phyloP scores from a whole-genome alignment of 495 filamentous ascomycete genomes.

The Pseudomonodictys pantanalensis region DNA sequence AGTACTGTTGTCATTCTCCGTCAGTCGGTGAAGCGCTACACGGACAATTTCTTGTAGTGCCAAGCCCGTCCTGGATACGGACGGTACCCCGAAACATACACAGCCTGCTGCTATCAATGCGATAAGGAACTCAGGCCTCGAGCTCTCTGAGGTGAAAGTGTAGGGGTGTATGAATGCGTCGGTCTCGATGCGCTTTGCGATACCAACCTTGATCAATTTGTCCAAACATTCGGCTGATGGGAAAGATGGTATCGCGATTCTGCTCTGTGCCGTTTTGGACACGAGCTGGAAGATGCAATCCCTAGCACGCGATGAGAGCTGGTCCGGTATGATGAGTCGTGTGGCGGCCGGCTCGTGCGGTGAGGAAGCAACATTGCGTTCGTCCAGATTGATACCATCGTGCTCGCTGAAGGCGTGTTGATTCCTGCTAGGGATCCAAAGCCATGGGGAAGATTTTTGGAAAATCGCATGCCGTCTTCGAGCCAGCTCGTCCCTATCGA shows the following conservation, averaged over 20 bases:
- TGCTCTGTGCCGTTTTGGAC: conserved; percentile 1
- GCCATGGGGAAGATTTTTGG: conserved; percentile 1
- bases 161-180: conserved; percentile 6
- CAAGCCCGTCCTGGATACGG: neutral
- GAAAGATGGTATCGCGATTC: neutral
- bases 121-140: neutral
- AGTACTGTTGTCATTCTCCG: conserved; percentile 5
- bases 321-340: neutral
- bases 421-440: conserved; percentile 6
- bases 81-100: conserved; percentile 3
- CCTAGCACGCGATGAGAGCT: neutral
- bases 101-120: conserved; percentile 1
- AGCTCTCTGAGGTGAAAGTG: neutral
- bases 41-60: conserved; percentile 4
- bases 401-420: conserved; percentile 10
- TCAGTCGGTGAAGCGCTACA: neutral
- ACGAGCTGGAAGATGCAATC: conserved; percentile 7
- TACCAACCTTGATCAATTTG: conserved; percentile 9
- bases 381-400: neutral
- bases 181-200: conserved; percentile 5
- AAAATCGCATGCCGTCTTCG: neutral
- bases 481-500: too few species aligned
- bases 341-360: neutral
- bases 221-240: conserved; percentile 2
- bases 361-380: conserved; percentile 4